Percentiles rank a stretch among this genome's conserved stretches.
phyloP scores from a whole-genome alignment of 2,329 filamentous ascomycete genomes.

The Cytospora mali region DNA sequence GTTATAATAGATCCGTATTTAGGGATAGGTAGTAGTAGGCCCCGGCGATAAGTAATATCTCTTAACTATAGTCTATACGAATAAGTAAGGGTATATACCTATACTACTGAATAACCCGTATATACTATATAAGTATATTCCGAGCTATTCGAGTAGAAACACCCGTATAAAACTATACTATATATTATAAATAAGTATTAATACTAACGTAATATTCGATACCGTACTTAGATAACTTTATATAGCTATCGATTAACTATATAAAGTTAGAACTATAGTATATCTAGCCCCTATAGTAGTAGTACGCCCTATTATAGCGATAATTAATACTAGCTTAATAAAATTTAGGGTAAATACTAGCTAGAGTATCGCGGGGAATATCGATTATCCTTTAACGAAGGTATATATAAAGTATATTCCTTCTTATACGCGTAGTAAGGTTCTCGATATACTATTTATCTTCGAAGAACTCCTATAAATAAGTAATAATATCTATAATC shows the following conservation, averaged over 20 bases:
- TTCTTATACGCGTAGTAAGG: background rate
- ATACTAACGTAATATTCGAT: background rate
- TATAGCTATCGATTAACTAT: slow-evolving; percentile 1
- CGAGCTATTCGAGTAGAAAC: background rate
- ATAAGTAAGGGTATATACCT: background rate
- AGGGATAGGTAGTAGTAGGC: too few relatives aligned
- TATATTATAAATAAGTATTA: background rate
- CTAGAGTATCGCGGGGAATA: background rate
- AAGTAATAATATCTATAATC: background rate
- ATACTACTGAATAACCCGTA: background rate
- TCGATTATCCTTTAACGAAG: background rate
- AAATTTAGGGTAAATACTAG: background rate
- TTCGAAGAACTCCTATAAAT: background rate
- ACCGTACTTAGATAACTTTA: background rate
- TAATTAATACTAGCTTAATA: background rate
- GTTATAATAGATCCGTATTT: too few relatives aligned
- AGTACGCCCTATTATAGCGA: background rate
- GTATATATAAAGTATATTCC: background rate
- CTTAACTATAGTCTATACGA: too few relatives aligned
- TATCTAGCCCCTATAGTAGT: background rate
- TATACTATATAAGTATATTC: slow-evolving; percentile 5
- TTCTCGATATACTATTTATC: slow-evolving; percentile 5
- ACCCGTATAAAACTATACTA: background rate
- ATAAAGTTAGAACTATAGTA: background rate
- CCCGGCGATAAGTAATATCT: too few relatives aligned